phyloP scores from a whole-genome alignment of 139 green algal species.

The Chlamydomonas incerta region DNA sequence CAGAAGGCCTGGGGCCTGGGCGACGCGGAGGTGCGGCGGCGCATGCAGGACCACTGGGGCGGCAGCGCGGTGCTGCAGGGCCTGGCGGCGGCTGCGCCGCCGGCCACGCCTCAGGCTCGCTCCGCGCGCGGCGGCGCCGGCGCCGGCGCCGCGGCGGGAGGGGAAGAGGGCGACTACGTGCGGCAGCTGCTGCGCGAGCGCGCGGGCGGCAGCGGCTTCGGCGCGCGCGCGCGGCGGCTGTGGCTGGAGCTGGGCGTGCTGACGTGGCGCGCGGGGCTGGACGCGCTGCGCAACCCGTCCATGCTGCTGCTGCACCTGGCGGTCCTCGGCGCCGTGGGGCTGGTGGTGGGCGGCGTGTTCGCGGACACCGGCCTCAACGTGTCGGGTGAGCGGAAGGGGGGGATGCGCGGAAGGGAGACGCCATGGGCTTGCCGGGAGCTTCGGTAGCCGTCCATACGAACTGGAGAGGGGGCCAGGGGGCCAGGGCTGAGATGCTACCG shows the following conservation, averaged over 20 bases:
- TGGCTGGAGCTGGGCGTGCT: constrained; percentile 73
- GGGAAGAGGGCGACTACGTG: background rate
- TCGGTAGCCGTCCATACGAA: too few relatives aligned
- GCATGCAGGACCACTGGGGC: too few relatives aligned
- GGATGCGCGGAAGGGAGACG: background rate
- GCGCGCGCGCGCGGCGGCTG: background rate
- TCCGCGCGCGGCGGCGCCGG: background rate
- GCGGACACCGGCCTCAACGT: constrained; percentile 54
- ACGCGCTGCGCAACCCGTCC: constrained; percentile 79
- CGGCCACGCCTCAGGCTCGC: too few relatives aligned
- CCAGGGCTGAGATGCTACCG: too few relatives aligned
- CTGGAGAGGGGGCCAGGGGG: too few relatives aligned
- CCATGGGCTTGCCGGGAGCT: too few relatives aligned
- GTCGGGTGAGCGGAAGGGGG: constrained; percentile 15
- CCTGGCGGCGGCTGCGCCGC: too few relatives aligned
- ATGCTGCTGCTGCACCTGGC: constrained; percentile 72
- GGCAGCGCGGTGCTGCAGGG: too few relatives aligned
- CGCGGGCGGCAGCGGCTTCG: background rate
- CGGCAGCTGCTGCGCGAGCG: background rate
- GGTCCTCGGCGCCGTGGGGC: constrained; percentile 69
- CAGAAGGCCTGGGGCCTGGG: background rate
- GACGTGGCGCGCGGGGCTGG: constrained; percentile 71
- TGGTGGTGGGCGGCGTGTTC: constrained; percentile 73
- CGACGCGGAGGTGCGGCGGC: background rate
- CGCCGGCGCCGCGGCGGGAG: background rate